A percentile compares a stretch with the other conserved stretches of the same genome.
Conservation (phyloP, 495 filamentous ascomycete genomes). For the Tetracladium setigerum region DNA sequence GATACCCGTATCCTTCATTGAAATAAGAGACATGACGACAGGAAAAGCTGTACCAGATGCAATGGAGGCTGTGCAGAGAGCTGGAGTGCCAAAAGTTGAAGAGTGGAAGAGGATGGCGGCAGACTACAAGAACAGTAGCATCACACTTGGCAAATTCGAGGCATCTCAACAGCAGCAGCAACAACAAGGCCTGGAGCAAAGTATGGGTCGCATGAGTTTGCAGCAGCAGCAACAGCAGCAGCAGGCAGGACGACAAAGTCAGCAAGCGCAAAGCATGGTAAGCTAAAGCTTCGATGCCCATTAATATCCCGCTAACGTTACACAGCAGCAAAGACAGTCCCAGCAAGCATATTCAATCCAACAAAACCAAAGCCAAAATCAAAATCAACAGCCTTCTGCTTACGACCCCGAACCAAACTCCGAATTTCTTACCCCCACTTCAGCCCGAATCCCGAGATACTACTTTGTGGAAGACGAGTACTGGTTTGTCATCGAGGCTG, state of each 20-base stretch:
- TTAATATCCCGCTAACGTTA: constrained; percentile 1
- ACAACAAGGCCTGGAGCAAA: constrained; percentile 46
- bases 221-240: constrained; percentile 37
- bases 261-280: constrained; percentile 33
- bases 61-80: constrained; percentile 76
- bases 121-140: constrained; percentile 98
- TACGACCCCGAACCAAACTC: constrained; percentile 32
- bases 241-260: constrained; percentile 34
- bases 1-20: constrained; percentile 95
- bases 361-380: constrained; percentile 17
- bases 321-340: constrained; percentile 14
- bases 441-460: constrained; percentile 84
- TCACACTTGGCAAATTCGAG: constrained; percentile 87
- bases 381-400: constrained; percentile 15
- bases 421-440: constrained; percentile 46
- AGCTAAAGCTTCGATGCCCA: constrained; percentile 15
- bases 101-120: constrained; percentile 99
- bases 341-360: constrained; percentile 25
- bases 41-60: constrained; percentile 76
- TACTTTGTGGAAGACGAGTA: constrained; percentile 97
- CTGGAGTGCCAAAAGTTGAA: constrained; percentile 94
- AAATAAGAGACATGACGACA: constrained; percentile 89
- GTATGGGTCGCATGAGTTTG: constrained; percentile 77
- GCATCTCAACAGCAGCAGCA: constrained; percentile 31
- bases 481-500: constrained; percentile 93